A percentile compares a stretch with the other conserved stretches of the same genome.
phyloP scores from a whole-genome alignment of 108 stramenopile genomes.

The Schizochytrium sp. region DNA sequence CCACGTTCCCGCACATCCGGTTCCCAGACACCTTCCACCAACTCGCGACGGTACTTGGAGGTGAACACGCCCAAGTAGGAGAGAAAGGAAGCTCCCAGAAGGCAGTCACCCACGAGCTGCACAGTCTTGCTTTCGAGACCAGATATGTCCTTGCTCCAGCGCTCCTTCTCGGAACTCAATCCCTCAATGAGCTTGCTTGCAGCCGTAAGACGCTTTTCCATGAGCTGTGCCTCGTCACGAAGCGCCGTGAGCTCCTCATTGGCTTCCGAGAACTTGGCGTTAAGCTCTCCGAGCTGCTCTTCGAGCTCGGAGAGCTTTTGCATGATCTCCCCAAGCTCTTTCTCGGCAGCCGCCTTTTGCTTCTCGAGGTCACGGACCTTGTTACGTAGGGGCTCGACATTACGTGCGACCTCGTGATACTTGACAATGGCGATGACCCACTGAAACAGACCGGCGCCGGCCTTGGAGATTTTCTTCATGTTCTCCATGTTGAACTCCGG shows the following conservation, averaged over 20 bases:
- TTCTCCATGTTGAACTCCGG: conserved; percentile 47
- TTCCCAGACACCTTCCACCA: conserved; percentile 35
- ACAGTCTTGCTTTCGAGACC: conserved; percentile 24
- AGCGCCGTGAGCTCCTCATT: conserved; percentile 47
- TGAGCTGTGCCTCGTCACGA: conserved; percentile 51
- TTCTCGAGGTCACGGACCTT: conserved; percentile 58
- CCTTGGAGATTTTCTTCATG: conserved; percentile 49
- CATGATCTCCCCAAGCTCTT: conserved; percentile 43
- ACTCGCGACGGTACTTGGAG: conserved; percentile 40
- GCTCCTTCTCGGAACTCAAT: conserved; percentile 48
- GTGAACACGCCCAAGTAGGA: conserved; percentile 62
- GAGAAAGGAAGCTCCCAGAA: conserved; percentile 49
- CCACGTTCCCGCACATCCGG: conserved; percentile 29
- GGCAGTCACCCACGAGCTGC: conserved; percentile 57
- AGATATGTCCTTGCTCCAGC: conserved; percentile 55
- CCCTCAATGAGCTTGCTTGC: conserved; percentile 57
- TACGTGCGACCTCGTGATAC: conserved; percentile 57
- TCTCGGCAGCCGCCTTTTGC: conserved; percentile 43
- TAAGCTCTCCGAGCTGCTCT: conserved; percentile 46
- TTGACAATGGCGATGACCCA: conserved; percentile 59
- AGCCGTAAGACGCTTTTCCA: conserved; percentile 56
- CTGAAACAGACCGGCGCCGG: conserved; percentile 47
- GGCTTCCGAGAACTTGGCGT: conserved; percentile 35
- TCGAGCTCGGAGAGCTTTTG: conserved; percentile 36
- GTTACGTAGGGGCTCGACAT: conserved; percentile 51